Base-by-base conservation (phyloP, 371 early-diverging fungal species). In the Mortierella sp. region DNA sequence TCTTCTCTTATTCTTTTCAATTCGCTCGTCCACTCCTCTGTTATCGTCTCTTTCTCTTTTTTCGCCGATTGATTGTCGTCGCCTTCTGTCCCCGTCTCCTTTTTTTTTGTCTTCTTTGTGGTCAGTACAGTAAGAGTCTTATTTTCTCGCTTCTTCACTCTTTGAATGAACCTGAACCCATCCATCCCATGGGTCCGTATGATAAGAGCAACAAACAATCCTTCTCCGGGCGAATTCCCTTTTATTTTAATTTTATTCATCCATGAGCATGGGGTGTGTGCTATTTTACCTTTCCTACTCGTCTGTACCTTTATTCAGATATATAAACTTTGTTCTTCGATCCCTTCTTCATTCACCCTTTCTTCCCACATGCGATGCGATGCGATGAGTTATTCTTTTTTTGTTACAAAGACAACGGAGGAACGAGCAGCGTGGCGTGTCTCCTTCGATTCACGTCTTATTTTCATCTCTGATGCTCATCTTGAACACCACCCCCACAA, bases 331-430 rank as follows among this genome's bases (percentile, higher is more conserved):
- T 55, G 21, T 55, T 55, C n/a, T 55, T 60, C 63, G 63, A 60
- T 60, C 60, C 60, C 16, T 58, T 13, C 38, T 34, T n/a, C 55
- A n/a, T 55, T 55, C 55, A 50, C 28, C 34, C 8, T 34, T 63
- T 31, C 65, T 63, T 65, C 38, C 65, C 38, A 65, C 65, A 65
- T 68, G 68, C 68, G 68, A 42, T 68, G 68, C 68, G 68, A 68
- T 38, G 38, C 38, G 68, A 68, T 68, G 68, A 24, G 38, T 68
- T n/a, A 8, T 38, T 21, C 24, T 19, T 68, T 68, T 24, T 68
- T 68, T 68, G 68, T 42, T 68, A 24, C 38, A 68, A 68, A 24
- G 21, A 19, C 63, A 34, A 63, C 13, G 19, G 19, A 14, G 28
- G 14, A 11, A 28, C 21, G 34, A 38, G 38, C 38, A 68, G 38